A percentile compares a stretch with the other conserved stretches of the same genome.
phyloP scores from a whole-genome alignment of 1,284 basidiomycete genomes.

The Ganoderma leucocontextum region DNA sequence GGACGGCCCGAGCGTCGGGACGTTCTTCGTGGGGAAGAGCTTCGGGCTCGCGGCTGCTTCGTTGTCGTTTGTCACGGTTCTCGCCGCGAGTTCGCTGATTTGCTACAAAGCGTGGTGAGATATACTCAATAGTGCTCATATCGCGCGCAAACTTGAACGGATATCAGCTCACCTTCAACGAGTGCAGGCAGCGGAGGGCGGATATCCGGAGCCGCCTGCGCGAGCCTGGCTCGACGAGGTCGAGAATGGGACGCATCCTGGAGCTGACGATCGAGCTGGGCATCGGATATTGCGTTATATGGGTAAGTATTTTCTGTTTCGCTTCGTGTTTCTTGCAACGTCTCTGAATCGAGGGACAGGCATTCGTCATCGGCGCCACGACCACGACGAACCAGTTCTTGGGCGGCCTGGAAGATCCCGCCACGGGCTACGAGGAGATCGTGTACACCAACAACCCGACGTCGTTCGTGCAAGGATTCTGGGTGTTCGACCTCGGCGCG shows the following conservation, averaged over 20 bases:
- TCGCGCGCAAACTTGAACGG: neutral
- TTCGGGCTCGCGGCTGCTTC: neutral
- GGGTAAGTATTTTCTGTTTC: neutral
- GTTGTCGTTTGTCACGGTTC: neutral
- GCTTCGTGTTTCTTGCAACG: too few species aligned
- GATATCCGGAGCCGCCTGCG: neutral
- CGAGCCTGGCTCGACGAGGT: neutral
- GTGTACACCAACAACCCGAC: slow-evolving; percentile 1
- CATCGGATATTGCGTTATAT: neutral
- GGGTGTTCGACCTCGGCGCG: slow-evolving; percentile 5
- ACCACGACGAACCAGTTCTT: neutral
- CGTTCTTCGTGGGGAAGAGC: neutral
- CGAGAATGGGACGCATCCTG: neutral
- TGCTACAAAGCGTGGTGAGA: neutral
- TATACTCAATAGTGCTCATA: neutral
- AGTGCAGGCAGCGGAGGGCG: neutral
- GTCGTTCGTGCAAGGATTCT: neutral
- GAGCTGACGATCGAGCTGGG: neutral
- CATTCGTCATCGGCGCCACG: neutral
- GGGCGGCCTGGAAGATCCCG: neutral
- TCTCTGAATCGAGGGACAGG: neutral
- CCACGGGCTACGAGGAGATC: neutral
- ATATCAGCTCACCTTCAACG: neutral
- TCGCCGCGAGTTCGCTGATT: neutral
- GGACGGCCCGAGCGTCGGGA: neutral